Evolutionary conservation across 2,329 filamentous ascomycete genomes (phyloP).

Genomic region (Chrysosporium queenslandicum): DNA sequence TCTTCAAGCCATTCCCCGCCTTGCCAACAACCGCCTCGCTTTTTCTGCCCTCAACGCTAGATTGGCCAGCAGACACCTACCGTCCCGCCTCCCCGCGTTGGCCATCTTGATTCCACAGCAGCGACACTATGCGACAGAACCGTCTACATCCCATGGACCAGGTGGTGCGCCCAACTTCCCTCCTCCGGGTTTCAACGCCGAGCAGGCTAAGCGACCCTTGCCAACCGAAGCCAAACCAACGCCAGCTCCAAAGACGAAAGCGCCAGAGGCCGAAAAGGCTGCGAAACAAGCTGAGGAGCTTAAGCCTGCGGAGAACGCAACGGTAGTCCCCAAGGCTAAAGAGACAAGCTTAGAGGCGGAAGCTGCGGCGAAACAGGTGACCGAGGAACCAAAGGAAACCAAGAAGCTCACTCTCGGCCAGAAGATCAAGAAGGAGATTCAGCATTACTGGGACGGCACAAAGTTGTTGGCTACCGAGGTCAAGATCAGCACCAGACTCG

Average conservation of each 20-base stretch:
- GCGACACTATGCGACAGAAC: constrained; percentile 48
- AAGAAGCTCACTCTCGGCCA: constrained; percentile 84
- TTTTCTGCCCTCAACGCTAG: constrained; percentile 28
- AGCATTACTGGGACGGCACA: constrained; percentile 97
- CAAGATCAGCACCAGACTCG: constrained; percentile 80
- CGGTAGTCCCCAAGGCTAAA: constrained; percentile 31
- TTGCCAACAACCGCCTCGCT: constrained; percentile 25
- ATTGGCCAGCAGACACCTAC: constrained; percentile 32
- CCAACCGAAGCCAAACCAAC: constrained; percentile 23
- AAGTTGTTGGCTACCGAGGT: constrained; percentile 89
- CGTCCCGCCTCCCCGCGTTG: constrained; percentile 46
- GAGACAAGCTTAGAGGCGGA: constrained; percentile 6
- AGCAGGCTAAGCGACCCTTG: constrained; percentile 77
- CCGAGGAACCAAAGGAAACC: constrained; percentile 58
- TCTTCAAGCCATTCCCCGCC: constrained; percentile 25
- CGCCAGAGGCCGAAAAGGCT: constrained; percentile 16
- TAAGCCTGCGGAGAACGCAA: constrained; percentile 18
- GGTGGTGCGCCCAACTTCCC: constrained; percentile 47
- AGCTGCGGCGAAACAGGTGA: constrained; percentile 44
- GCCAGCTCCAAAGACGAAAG: background rate
- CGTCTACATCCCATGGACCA: constrained; percentile 40
- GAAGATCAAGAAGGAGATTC: constrained; percentile 86
- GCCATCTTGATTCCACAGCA: constrained; percentile 47
- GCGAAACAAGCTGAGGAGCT: background rate
- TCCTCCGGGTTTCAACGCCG: constrained; percentile 83